Conservation (phyloP, 139 green algal genomes). For the Edaphochlamys debaryana region DNA sequence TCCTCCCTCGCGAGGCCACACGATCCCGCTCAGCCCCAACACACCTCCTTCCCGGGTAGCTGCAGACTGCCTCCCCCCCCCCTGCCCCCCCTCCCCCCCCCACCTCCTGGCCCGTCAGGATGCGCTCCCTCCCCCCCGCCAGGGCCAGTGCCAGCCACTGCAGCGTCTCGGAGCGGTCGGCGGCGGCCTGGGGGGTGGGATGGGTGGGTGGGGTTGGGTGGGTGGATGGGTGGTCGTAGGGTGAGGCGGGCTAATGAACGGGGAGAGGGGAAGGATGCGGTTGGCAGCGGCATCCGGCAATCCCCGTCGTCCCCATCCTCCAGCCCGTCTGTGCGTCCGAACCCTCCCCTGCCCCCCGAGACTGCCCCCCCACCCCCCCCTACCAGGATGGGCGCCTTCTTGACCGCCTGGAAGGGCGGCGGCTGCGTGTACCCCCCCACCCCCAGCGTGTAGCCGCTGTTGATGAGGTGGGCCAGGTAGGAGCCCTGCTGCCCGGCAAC, state of each 20-base stretch:
- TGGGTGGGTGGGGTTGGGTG: too few species aligned
- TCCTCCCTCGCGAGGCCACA: too few species aligned
- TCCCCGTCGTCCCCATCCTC: too few species aligned
- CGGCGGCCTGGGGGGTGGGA: not conserved
- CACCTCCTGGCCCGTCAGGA: conserved; percentile 11
- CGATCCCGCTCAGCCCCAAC: too few species aligned
- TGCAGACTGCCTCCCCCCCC: not conserved
- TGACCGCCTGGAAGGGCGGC: conserved; percentile 28
- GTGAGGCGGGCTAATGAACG: too few species aligned
- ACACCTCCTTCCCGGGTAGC: too few species aligned
- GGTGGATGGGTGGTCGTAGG: too few species aligned
- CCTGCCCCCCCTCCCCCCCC: not conserved
- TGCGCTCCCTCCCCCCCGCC: conserved; percentile 2
- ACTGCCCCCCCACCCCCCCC: not conserved
- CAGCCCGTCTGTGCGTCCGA: too few species aligned
- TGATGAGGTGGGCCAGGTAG: conserved; percentile 68
- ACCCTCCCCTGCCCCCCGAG: too few species aligned
- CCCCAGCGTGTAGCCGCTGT: conserved; percentile 51
- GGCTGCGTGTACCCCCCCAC: conserved; percentile 46
- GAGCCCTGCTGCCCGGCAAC: conserved; percentile 64
- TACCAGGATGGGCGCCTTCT: not conserved
- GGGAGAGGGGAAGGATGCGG: too few species aligned
- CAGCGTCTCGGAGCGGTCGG: conserved; percentile 3
- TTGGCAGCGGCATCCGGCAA: too few species aligned
- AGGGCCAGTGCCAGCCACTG: conserved; percentile 18